phyloP scores from a whole-genome alignment of 495 filamentous ascomycete species.

The Polyplosphaeria fusca region DNA sequence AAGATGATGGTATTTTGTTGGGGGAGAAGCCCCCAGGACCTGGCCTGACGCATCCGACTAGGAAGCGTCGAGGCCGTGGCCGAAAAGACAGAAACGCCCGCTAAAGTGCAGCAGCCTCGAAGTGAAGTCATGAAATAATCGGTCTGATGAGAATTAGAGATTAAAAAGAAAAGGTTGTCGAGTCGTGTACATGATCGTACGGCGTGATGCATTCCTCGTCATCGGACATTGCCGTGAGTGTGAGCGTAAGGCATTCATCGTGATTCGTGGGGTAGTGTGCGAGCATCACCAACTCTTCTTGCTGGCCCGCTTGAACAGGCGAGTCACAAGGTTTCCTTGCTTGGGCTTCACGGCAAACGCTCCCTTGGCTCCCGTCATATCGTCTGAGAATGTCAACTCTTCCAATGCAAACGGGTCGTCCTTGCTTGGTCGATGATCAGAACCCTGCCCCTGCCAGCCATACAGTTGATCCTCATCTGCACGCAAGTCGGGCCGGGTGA shows the following conservation, averaged over 20 bases:
- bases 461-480: slow-evolving; percentile 62
- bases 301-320: slow-evolving; percentile 30
- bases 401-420: slow-evolving; percentile 55
- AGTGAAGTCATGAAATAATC: neutral
- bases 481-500: slow-evolving; percentile 83
- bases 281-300: slow-evolving; percentile 8
- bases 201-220: neutral
- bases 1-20: too few relatives aligned
- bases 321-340: slow-evolving; percentile 22
- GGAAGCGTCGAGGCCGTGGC: neutral
- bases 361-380: slow-evolving; percentile 42
- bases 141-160: neutral
- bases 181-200: neutral
- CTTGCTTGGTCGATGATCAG: slow-evolving; percentile 32
- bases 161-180: slow-evolving; percentile 4
- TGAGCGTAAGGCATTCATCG: neutral
- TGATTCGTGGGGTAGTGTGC: neutral
- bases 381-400: slow-evolving; percentile 47
- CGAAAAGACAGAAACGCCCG: slow-evolving; percentile 13
- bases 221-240: neutral
- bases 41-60: too few relatives aligned
- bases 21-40: too few relatives aligned
- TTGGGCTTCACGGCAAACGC: slow-evolving; percentile 42
- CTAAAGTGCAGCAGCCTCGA: slow-evolving; percentile 15
- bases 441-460: slow-evolving; percentile 48